Conservation (phyloP, 176 grass and related monocot species). For the Paspalum notatum region DNA sequence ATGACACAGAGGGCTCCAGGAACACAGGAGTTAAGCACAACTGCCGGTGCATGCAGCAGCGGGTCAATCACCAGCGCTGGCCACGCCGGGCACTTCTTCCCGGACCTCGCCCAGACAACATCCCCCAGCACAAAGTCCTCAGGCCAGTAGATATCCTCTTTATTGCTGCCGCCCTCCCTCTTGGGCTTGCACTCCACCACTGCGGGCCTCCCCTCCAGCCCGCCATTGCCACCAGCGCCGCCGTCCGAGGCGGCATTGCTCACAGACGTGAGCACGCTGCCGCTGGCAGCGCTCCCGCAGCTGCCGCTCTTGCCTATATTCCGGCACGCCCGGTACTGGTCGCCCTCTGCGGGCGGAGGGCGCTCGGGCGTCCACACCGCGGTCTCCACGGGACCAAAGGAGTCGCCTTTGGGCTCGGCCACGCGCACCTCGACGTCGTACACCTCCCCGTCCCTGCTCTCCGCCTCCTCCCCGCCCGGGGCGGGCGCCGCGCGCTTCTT, state of each 20-base stretch:
- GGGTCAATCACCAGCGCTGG: constrained; percentile 89
- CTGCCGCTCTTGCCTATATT: constrained; percentile 46
- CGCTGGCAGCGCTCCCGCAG: constrained; percentile 14
- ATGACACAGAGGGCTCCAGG: constrained; percentile 80
- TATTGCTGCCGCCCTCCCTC: constrained; percentile 50
- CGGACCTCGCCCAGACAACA: constrained; percentile 75
- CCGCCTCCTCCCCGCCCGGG: neutral
- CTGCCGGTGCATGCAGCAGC: constrained; percentile 59
- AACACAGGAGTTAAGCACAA: constrained; percentile 79
- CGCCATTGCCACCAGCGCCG: neutral
- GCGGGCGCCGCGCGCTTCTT: constrained; percentile 26
- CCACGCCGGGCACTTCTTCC: constrained; percentile 80
- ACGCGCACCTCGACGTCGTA: constrained; percentile 37
- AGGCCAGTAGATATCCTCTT: constrained; percentile 54
- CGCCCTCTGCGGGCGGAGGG: constrained; percentile 9
- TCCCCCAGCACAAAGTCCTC: constrained; percentile 84
- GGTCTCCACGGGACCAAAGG: constrained; percentile 41
- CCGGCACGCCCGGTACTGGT: constrained; percentile 49
- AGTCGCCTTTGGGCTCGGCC: constrained; percentile 27
- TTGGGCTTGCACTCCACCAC: constrained; percentile 50
- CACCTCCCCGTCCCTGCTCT: constrained; percentile 27
- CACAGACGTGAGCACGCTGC: constrained; percentile 54
- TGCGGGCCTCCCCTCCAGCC: neutral
- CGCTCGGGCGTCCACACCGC: constrained; percentile 18
- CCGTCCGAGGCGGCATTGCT: constrained; percentile 33